Evolutionary conservation across 148 eudicot genomes (phyloP).

Genomic region (Chenopodium suecicum): DNA sequence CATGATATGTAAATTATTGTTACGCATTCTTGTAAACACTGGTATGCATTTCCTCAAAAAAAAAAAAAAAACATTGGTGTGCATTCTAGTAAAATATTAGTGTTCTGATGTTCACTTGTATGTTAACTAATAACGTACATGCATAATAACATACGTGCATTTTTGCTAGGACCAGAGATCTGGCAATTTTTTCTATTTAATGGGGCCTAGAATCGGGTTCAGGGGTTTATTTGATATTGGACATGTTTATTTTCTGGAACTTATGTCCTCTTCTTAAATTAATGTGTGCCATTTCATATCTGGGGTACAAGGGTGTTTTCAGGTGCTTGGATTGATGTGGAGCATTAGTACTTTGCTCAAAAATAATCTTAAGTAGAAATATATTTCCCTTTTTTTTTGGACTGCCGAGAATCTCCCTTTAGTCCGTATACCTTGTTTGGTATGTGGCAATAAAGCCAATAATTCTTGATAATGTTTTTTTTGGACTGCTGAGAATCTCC

Average conservation of each 20-base stretch:
- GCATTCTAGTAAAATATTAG: not conserved
- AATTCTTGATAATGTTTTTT: too few relatives aligned
- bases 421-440: too few relatives aligned
- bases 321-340: not conserved
- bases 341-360: too few relatives aligned
- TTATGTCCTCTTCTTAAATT: too few relatives aligned
- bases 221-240: not conserved
- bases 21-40: not conserved
- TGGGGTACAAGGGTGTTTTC: not conserved
- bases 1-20: too few relatives aligned
- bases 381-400: too few relatives aligned
- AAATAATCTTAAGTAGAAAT: too few relatives aligned
- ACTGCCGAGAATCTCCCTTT: too few relatives aligned
- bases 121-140: not conserved
- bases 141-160: not conserved
- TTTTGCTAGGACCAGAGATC: not conserved
- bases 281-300: not conserved
- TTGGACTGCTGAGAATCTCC: too few relatives aligned
- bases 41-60: not conserved
- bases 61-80: not conserved
- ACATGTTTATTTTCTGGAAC: not conserved
- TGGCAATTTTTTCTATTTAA: not conserved
- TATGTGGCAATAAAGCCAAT: too few relatives aligned
- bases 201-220: not conserved
- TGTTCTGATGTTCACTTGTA: not conserved